Percentiles rank a stretch among this genome's conserved stretches.
Evolutionary conservation across 495 filamentous ascomycete species (phyloP).

Genomic region (Neurospora intermedia): DNA sequence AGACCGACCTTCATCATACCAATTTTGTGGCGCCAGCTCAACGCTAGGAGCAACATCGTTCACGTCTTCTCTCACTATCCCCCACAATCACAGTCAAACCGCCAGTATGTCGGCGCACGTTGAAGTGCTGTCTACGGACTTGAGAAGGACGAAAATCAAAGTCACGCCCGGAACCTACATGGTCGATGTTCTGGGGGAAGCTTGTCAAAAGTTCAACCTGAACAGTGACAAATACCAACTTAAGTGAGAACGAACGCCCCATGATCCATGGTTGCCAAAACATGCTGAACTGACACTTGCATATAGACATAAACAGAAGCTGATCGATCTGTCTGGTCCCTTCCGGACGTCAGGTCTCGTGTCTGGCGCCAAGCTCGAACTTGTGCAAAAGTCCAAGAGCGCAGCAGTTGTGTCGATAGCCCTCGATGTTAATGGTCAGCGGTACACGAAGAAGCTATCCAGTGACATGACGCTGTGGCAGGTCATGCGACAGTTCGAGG

Average conservation of each 20-base stretch:
- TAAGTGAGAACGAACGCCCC: constrained; percentile 46
- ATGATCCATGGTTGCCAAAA: neutral
- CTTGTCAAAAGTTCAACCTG: constrained; percentile 67
- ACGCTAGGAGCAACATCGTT: neutral
- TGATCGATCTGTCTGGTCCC: constrained; percentile 70
- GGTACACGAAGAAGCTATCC: constrained; percentile 71
- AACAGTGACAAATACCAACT: constrained; percentile 65
- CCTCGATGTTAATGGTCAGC: constrained; percentile 64
- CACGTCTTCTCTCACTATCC: neutral
- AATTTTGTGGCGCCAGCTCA: neutral
- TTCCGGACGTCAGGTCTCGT: constrained; percentile 79
- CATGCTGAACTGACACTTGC: neutral
- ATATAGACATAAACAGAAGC: constrained; percentile 64
- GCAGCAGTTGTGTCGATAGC: constrained; percentile 77
- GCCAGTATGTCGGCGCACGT: constrained; percentile 74
- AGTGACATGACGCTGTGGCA: constrained; percentile 80
- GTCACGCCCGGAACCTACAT: constrained; percentile 69
- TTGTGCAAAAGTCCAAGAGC: constrained; percentile 72
- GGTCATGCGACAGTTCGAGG: constrained; percentile 80
- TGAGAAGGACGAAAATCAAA: constrained; percentile 66
- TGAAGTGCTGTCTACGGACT: constrained; percentile 69
- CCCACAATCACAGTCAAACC: neutral
- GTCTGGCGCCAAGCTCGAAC: constrained; percentile 83
- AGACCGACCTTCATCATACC: neutral
- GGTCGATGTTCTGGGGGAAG: constrained; percentile 74